Evolutionary conservation across 345 rosid genomes (phyloP), one percentile per base, ranked within the genome.

Genomic region (Clarkia xantiana): DNA sequence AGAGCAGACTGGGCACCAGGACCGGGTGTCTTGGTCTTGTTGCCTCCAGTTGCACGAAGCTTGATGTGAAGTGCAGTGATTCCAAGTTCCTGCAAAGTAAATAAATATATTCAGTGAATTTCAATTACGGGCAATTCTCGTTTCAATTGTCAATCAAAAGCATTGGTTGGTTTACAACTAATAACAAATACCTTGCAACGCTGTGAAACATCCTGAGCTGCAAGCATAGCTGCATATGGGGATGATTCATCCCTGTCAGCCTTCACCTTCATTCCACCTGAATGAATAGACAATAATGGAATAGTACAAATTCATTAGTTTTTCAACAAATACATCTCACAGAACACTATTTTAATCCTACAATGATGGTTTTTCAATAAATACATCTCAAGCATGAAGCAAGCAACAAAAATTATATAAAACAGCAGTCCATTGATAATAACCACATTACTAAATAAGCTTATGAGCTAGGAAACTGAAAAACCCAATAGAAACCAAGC

Each of bases 201-300:
- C 65, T 72, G 76, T 45, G 90, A 18, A 65, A 84, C 94, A 72
- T 84, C 94, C 54, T 84, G 94, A 3, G 94, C 84, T 18, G 94
- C 94, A 81, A 84, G 94, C 89, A 84, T 81, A 43, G 94, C 94
- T 12, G 94, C 94, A 45, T 84, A 84, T 6, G 94, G 94, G 16
- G 94, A 84, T 18, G 94, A 84, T 60, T 84, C 94, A 59, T 84
- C 94, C 68, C 94, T 76, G 45, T 84, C 94, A 22, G 96, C 96
- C 66, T 86, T 86, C 62, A 86, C 96, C 74, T 86, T 87, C 96
- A 87, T 83, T 16, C 96, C 94, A 47, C 96, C 94, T 87, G 62
- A 6, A 36, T 87, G 62, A 6, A 36, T 0, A 15, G 9, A 1
- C 36, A 29, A 1, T 7, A 29, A 7, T 29, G 14, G 36, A 29